These are phyloP conservation scores for Apiotrichum veenhuisii DNA, from an alignment of 1,284 basidiomycete species.

Conservation along the genomic window DNA sequence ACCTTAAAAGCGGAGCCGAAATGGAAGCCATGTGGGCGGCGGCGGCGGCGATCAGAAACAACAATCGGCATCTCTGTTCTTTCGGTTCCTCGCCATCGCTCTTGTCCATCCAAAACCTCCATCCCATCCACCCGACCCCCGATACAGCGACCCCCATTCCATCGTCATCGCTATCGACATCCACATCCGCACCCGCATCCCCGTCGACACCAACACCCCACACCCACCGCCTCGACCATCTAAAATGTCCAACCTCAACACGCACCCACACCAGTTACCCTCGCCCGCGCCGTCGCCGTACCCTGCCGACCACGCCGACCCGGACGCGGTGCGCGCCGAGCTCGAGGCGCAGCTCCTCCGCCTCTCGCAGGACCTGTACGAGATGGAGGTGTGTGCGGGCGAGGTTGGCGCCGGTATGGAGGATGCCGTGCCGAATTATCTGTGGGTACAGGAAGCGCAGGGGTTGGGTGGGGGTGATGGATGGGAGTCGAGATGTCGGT, in stretches of 20 bases:
- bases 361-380: constrained; percentile 44
- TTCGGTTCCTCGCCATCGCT: too few relatives aligned
- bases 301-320: constrained; percentile 17
- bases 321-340: constrained; percentile 28
- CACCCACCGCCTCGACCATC: not conserved
- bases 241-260: constrained; percentile 19
- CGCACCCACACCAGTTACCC: constrained; percentile 19
- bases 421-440: constrained; percentile 31
- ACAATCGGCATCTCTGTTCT: too few relatives aligned
- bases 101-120: too few relatives aligned
- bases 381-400: constrained; percentile 47
- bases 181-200: constrained; percentile 12
- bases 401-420: constrained; percentile 38
- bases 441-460: constrained; percentile 27
- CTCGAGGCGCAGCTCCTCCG: constrained; percentile 33
- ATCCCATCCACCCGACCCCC: too few relatives aligned
- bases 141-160: too few relatives aligned
- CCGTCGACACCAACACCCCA: not conserved
- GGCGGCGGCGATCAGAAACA: too few relatives aligned
- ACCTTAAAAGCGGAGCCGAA: too few relatives aligned
- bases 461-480: not conserved
- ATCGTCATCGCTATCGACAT: not conserved
- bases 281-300: constrained; percentile 36
- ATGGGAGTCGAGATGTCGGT: not conserved
- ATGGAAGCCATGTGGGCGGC: too few relatives aligned